phyloP scores from a whole-genome alignment of 2,329 filamentous ascomycete species.

The Fusarium duplospermum region DNA sequence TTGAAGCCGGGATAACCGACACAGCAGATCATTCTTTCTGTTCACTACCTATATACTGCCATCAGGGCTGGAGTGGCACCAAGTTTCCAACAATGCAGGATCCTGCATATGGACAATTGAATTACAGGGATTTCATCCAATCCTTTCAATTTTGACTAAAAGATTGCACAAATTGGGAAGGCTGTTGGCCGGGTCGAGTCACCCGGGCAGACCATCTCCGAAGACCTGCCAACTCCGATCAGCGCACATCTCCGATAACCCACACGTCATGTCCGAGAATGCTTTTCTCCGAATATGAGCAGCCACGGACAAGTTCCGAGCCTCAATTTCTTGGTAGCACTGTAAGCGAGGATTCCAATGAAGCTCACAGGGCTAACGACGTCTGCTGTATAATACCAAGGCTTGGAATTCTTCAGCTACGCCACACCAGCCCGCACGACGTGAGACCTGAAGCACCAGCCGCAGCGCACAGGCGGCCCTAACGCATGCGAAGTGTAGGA shows the following conservation, averaged over 20 bases:
- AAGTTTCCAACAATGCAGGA: too few relatives aligned
- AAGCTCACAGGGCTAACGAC: background rate
- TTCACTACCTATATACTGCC: too few relatives aligned
- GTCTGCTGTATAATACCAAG: background rate
- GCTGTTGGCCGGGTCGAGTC: background rate
- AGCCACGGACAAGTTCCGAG: background rate
- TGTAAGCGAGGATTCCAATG: background rate
- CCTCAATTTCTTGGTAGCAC: background rate
- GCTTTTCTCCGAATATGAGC: background rate
- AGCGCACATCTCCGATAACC: background rate
- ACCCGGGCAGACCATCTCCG: background rate
- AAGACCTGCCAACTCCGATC: background rate
- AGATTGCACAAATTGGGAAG: background rate
- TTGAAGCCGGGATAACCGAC: too few relatives aligned
- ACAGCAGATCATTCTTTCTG: too few relatives aligned
- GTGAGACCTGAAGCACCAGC: background rate
- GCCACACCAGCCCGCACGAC: background rate
- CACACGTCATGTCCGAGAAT: background rate
- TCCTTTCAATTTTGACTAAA: background rate
- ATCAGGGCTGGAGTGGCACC: too few relatives aligned
- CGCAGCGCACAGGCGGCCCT: rapidly evolving
- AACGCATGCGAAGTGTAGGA: background rate
- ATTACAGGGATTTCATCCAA: too few relatives aligned
- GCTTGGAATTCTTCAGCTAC: background rate
- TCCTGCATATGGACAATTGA: too few relatives aligned